Percentiles rank a stretch among this genome's conserved stretches.
phyloP scores from a whole-genome alignment of 2,329 filamentous ascomycete species.

The Neofusicoccum parvum region DNA sequence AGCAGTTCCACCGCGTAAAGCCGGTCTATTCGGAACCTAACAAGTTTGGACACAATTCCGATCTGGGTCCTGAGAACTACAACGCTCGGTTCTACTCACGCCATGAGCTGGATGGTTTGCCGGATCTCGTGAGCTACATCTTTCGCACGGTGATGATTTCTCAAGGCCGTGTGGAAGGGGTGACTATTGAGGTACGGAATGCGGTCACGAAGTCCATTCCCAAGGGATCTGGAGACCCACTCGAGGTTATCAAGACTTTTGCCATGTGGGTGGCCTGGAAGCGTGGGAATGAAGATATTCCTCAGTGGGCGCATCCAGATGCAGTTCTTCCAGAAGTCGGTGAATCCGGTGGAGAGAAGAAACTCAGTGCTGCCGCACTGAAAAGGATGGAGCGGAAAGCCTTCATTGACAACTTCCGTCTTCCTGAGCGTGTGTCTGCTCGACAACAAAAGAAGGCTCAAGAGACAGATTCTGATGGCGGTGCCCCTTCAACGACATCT shows the following conservation, averaged over 20 bases:
- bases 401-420: conserved; percentile 46
- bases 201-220: conserved; percentile 65
- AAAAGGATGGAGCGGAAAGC: conserved; percentile 59
- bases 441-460: conserved; percentile 36
- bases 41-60: conserved; percentile 54
- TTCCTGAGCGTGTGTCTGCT: conserved; percentile 44
- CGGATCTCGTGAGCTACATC: conserved; percentile 62
- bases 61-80: conserved; percentile 55
- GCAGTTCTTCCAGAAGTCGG: conserved; percentile 50
- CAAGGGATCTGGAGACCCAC: conserved; percentile 62
- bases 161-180: conserved; percentile 62
- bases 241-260: conserved; percentile 62
- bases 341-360: conserved; percentile 49
- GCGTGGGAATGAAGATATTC: conserved; percentile 63
- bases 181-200: conserved; percentile 60
- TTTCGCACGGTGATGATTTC: conserved; percentile 65
- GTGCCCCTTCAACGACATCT: background rate
- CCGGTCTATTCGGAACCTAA: conserved; percentile 63
- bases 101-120: conserved; percentile 62
- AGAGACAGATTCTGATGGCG: conserved; percentile 15
- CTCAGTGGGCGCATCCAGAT: conserved; percentile 63
- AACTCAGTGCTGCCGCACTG: conserved; percentile 56
- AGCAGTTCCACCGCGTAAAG: conserved; percentile 56
- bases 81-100: conserved; percentile 65
- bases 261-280: conserved; percentile 70